Percentiles rank a stretch among this genome's conserved stretches.
These are phyloP conservation scores for Citrus australasica DNA, from an alignment of 345 rosid genomes.

Conservation along the genomic window DNA sequence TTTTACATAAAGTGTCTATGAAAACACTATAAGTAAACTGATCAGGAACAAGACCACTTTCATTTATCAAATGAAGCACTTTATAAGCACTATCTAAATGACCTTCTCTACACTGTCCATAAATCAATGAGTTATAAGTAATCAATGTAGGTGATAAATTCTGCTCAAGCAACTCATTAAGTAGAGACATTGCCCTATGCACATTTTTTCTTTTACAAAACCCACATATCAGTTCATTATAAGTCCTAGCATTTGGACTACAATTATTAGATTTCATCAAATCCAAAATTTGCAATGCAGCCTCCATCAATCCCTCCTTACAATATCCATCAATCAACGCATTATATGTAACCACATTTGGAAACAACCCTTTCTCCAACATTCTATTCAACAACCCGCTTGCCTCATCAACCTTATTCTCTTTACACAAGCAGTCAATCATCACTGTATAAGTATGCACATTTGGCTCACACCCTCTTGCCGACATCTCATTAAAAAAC, in stretches of 20 bases:
- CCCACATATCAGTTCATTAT: slow-evolving; percentile 75
- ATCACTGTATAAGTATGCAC: slow-evolving; percentile 75
- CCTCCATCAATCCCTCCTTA: slow-evolving; percentile 59
- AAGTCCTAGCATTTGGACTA: slow-evolving; percentile 70
- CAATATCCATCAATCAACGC: slow-evolving; percentile 81
- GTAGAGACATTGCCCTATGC: slow-evolving; percentile 78
- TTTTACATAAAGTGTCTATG: slow-evolving; percentile 68
- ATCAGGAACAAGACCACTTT: slow-evolving; percentile 61
- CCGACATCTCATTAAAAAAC: slow-evolving; percentile 56
- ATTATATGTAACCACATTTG: slow-evolving; percentile 74
- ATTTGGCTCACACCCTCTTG: slow-evolving; percentile 68
- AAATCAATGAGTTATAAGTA: slow-evolving; percentile 72
- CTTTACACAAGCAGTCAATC: slow-evolving; percentile 58
- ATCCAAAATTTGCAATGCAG: slow-evolving; percentile 58
- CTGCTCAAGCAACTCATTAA: slow-evolving; percentile 50
- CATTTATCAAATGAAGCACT: slow-evolving; percentile 62
- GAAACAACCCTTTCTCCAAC: slow-evolving; percentile 58
- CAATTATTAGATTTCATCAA: slow-evolving; percentile 62
- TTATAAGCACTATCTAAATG: slow-evolving; percentile 67
- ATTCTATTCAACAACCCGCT: slow-evolving; percentile 50
- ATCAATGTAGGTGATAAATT: slow-evolving; percentile 51
- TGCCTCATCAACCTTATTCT: slow-evolving; percentile 54
- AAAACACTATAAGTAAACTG: slow-evolving; percentile 66
- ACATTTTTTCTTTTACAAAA: slow-evolving; percentile 61
- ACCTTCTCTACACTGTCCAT: slow-evolving; percentile 73